Conservation (phyloP, 164 flowering plant species). For the Malania oleifera region DNA sequence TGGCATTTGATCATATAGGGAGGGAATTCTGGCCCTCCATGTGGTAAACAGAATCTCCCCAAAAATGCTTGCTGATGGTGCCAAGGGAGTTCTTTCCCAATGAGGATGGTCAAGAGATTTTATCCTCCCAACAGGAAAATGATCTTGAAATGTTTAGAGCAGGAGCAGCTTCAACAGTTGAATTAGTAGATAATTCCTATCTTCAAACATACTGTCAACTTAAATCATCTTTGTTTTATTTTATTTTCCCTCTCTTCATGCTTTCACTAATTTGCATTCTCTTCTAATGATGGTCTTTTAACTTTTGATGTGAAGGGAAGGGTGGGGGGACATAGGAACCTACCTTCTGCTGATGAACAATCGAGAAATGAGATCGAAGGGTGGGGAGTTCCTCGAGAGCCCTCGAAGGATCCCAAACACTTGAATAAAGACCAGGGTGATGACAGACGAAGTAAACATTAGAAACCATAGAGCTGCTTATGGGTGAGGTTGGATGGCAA, state of each 20-base stretch:
- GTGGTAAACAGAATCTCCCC: too few species aligned
- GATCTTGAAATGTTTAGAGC: too few species aligned
- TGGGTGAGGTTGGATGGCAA: background rate
- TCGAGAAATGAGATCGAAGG: slow-evolving; percentile 30
- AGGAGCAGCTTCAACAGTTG: too few species aligned
- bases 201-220: too few species aligned
- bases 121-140: too few species aligned
- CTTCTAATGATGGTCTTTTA: slow-evolving; percentile 4
- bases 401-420: slow-evolving; percentile 25
- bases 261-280: too few species aligned
- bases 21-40: too few species aligned
- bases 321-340: slow-evolving; percentile 19
- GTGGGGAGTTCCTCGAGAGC: slow-evolving; percentile 33
- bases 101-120: too few species aligned
- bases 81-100: too few species aligned
- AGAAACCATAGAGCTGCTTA: background rate
- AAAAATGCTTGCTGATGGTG: too few species aligned
- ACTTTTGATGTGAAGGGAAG: slow-evolving; percentile 22
- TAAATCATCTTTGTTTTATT: background rate
- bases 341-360: slow-evolving; percentile 44
- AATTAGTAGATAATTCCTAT: too few species aligned
- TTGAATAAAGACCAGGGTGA: slow-evolving; percentile 30
- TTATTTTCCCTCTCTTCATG: background rate
- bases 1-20: too few species aligned
- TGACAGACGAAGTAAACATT: slow-evolving; percentile 23